phyloP scores from a whole-genome alignment of 345 rosid species.

The Streptanthus diversifolius region DNA sequence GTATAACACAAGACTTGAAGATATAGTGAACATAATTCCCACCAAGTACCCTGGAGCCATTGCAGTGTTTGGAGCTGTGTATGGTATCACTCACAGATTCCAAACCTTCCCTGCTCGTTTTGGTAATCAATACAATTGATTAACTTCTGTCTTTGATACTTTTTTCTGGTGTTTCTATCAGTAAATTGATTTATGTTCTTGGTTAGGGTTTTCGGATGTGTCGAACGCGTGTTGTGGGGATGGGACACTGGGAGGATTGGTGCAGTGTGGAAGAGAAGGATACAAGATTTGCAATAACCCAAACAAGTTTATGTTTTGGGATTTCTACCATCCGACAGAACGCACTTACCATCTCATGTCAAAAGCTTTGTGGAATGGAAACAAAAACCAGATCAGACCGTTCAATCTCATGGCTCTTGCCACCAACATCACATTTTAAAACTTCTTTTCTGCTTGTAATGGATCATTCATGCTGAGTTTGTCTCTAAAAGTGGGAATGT shows the following conservation, averaged over 20 bases:
- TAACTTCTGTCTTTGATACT: neutral
- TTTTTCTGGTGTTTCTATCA: neutral
- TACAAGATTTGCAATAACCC: constrained; percentile 50
- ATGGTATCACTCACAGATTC: constrained; percentile 44
- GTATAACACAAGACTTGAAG: constrained; percentile 47
- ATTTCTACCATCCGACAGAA: constrained; percentile 62
- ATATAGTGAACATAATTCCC: constrained; percentile 37
- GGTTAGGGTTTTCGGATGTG: constrained; percentile 44
- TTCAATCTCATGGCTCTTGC: constrained; percentile 47
- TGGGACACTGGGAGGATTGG: constrained; percentile 44
- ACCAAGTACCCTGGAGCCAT: constrained; percentile 37
- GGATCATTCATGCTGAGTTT: neutral
- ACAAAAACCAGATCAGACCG: constrained; percentile 41
- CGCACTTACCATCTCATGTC: constrained; percentile 49
- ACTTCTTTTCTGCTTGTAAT: neutral
- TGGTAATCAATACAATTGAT: constrained; percentile 32
- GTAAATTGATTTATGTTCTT: neutral
- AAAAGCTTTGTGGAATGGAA: constrained; percentile 52
- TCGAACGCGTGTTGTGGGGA: constrained; percentile 51
- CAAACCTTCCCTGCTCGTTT: constrained; percentile 44
- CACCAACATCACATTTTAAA: constrained; percentile 11
- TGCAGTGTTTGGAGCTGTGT: constrained; percentile 51
- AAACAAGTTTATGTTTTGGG: constrained; percentile 50
- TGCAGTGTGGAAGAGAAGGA: constrained; percentile 57
- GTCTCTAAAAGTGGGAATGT: neutral